Conservation (phyloP, 345 rosid genomes). For the Lepidium africanum region DNA sequence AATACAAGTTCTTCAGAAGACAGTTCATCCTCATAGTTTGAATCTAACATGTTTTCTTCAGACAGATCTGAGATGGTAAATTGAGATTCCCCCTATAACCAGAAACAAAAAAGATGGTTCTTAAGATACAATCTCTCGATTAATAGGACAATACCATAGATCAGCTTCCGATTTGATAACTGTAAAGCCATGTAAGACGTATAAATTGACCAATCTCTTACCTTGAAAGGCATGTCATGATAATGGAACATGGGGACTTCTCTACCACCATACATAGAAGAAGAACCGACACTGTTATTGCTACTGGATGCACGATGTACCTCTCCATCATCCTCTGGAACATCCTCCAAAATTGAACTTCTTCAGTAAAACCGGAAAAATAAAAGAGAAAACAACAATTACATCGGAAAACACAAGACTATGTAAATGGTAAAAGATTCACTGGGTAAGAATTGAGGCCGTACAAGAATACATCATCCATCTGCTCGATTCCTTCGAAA, state of each 20-base stretch:
- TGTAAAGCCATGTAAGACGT: background rate
- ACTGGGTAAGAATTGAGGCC: background rate
- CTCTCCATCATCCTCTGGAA: conserved; percentile 29
- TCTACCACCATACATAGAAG: conserved; percentile 18
- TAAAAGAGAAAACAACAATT: conserved; percentile 1
- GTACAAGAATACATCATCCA: conserved; percentile 79
- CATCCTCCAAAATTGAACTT: conserved; percentile 34
- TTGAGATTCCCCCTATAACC: conserved; percentile 22
- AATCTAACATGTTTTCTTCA: conserved; percentile 21
- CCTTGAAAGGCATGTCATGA: conserved; percentile 26
- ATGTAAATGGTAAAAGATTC: background rate
- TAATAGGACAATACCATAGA: background rate
- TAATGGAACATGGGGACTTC: conserved; percentile 21
- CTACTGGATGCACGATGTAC: conserved; percentile 10
- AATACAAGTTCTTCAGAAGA: conserved; percentile 56
- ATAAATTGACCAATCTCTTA: background rate
- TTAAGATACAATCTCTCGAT: background rate
- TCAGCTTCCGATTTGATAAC: background rate
- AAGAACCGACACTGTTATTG: conserved; percentile 20
- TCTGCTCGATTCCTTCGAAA: conserved; percentile 43
- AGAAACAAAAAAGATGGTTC: background rate
- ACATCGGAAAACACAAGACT: conserved; percentile 13
- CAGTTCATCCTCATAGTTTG: conserved; percentile 18
- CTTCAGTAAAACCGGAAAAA: conserved; percentile 17
- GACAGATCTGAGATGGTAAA: conserved; percentile 22